Evolutionary conservation across 2,329 filamentous ascomycete species (phyloP), one percentile per base, ranked within the genome.

Genomic region (Aureobasidium sp.): DNA sequence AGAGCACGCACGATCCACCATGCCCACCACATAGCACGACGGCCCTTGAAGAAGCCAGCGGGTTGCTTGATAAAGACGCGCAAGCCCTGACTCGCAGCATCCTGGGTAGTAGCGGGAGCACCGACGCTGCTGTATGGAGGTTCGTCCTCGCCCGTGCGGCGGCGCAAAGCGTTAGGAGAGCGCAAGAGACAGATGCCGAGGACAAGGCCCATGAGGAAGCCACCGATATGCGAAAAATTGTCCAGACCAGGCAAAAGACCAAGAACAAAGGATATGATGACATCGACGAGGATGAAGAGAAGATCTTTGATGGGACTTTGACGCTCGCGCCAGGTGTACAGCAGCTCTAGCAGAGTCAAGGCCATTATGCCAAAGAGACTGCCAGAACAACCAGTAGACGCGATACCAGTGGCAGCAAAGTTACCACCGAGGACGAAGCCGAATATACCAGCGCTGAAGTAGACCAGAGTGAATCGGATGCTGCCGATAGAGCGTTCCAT

Each of bases 161-260:
- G 77, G 29, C 90, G 82, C 17, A 96, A 76, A 1, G 83, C 77
- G 58, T 90, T 87, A 2, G 93, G 93, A 3, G 90, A 96, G 65
- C 91, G 90, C 57, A 98, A 75, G 24, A 98, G 77, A 57, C 85
- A 94, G 48, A 97, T 77, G 11, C 93, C 93, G 1, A 96, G 79
- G 0, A 85, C 85, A 6, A 98, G 72, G 1, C 93, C 93, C 83
- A 95, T 95, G 47, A 95, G 71, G 68, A 97, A 96, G 2, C 93
- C 93, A 52, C 93, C 93, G 57, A 98, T 96, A 61, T 98, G 93
- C 14, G 88, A 88, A 69, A 97, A 98, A 70, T 98, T 98, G 74
- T 98, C 93, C 41, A 98, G 72, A 7, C 90, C 91, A 0, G 93
- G 93, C 1, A 98, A 78, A 3, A 98, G 78, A 29, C 93, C 93